Evolutionary conservation across 1,284 basidiomycete genomes (phyloP), one percentile per base, ranked within the genome.

Genomic region (Coniferiporia weirii): DNA sequence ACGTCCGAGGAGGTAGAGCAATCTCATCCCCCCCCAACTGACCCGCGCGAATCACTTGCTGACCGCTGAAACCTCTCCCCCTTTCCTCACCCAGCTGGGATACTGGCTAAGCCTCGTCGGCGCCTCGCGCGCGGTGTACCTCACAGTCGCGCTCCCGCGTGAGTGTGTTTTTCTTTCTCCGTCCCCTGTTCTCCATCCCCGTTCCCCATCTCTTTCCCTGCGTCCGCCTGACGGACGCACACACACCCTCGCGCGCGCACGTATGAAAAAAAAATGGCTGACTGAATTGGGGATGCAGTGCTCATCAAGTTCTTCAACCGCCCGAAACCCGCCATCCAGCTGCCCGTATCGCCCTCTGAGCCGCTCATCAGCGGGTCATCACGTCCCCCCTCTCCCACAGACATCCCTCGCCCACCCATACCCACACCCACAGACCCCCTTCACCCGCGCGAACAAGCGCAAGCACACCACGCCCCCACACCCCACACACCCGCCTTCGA

Each of bases 111-210:
- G 83, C 56, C 63, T 83, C 5, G 67, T 85, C 13, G 83, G 85
- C n/a, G 73, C 76, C 17, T 71, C 76, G 1, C 78, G 90, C 5
- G 85, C 87, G 1, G 17, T 83, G 1, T 80, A 83, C 61, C 74
- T 94, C 60, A 76, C 85, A 1, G 60, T 84, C 3, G 62, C 91
- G 27, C 71, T 93, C 7, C 93, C 93, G n/a, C 20, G 88, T 89
- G 68, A 59, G 78, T 55, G 5, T 50, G 44, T 38, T 36, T 7
- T 48, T 45, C n/a, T n/a, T n/a, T n/a, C n/a, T n/a, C n/a, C n/a
- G n/a, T n/a, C n/a, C 51, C 38, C 12, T 27, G 40, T 45, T 22
- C n/a, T n/a, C n/a, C n/a, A n/a, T n/a, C n/a, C 15, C 13, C 47
- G 35, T 56, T 51, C 38, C 54, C 27, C 51, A 48, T 13, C 54